phyloP scores from a whole-genome alignment of 2,329 filamentous ascomycete genomes.

The Teratosphaeria pseudoeucalypti region DNA sequence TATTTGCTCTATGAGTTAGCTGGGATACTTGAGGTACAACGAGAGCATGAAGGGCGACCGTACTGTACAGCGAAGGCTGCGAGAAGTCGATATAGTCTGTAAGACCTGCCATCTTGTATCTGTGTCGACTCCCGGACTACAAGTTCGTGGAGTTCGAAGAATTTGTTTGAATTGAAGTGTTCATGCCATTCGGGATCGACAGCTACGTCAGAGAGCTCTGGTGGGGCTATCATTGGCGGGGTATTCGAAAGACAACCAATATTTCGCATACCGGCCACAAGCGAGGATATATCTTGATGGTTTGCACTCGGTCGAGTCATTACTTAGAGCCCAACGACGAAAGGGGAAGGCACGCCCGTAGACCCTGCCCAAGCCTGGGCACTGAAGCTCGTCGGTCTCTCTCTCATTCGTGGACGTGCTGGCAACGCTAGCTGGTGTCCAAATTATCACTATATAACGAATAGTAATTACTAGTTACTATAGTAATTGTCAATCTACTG shows the following conservation, averaged over 20 bases:
- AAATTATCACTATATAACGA: neutral
- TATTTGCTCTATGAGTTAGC: constrained; percentile 2
- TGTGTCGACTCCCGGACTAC: constrained; percentile 20
- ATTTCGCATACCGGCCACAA: neutral
- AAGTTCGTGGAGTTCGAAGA: neutral
- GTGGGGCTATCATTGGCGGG: neutral
- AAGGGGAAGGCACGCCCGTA: neutral
- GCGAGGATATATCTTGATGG: neutral
- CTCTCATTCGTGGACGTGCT: neutral
- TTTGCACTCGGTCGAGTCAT: neutral
- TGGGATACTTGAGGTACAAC: neutral
- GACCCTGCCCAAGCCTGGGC: neutral
- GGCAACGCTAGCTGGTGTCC: neutral
- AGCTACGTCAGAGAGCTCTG: neutral
- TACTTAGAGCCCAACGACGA: neutral
- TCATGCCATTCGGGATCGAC: neutral
- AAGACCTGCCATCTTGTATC: constrained; percentile 6
- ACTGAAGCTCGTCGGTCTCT: neutral
- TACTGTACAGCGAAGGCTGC: constrained; percentile 39
- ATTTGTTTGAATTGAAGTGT: neutral
- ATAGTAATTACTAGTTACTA: neutral
- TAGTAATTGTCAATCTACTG: neutral
- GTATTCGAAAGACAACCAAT: neutral
- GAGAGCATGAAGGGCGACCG: neutral
- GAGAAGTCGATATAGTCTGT: constrained; percentile 23